phyloP scores from a whole-genome alignment of 371 early-diverging fungal genomes.

The Batkoa obscura region DNA sequence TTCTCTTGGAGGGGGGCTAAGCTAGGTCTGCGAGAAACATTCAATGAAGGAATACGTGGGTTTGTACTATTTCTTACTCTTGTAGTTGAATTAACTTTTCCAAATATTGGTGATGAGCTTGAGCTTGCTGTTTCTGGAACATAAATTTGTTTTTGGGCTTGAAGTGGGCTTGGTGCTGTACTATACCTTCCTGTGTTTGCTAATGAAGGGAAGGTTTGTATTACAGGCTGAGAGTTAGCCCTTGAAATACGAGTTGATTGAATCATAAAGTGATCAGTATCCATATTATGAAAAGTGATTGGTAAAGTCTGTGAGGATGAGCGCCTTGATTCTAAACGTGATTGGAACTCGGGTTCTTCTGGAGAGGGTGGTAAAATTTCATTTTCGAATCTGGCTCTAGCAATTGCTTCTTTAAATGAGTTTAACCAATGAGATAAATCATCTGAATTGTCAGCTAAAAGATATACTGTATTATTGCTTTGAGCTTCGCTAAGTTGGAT shows the following conservation, averaged over 20 bases:
- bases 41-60: neutral
- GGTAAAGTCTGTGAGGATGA: constrained; percentile 5
- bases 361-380: constrained; percentile 5
- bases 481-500: neutral
- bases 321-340: neutral
- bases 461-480: neutral
- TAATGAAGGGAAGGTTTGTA: neutral
- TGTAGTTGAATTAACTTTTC: no score
- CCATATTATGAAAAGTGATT: neutral
- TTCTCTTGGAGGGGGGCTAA: constrained; percentile 4
- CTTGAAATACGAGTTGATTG: neutral
- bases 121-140: neutral
- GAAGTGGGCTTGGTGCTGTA: neutral
- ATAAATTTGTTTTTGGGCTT: neutral
- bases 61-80: neutral
- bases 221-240: constrained; percentile 1
- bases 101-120: neutral
- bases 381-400: neutral
- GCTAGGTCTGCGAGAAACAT: neutral
- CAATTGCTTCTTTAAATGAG: constrained; percentile 2
- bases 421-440: constrained; percentile 2
- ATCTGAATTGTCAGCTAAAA: neutral
- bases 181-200: no score
- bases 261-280: neutral
- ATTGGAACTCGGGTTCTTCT: neutral